phyloP scores from a whole-genome alignment of 768 basidiomycete species.

The Coprinopsis strossmayeri region DNA sequence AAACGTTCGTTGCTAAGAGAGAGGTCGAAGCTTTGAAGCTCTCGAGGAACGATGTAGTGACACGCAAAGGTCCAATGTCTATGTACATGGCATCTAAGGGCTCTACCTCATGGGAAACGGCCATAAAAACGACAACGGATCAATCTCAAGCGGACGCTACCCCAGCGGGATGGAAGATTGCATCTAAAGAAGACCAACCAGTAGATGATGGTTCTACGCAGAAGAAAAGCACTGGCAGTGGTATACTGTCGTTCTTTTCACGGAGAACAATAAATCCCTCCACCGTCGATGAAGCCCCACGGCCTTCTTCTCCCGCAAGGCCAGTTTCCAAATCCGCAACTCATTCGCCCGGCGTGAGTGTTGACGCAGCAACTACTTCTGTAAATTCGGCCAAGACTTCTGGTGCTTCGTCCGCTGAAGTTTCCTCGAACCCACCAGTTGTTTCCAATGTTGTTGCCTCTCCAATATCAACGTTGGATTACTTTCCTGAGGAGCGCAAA shows the following conservation, averaged over 20 bases:
- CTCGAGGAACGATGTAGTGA: constrained; percentile 51
- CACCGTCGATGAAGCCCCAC: constrained; percentile 6
- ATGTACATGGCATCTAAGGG: constrained; percentile 65
- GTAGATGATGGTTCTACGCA: constrained; percentile 27
- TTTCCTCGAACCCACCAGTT: neutral
- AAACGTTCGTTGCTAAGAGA: constrained; percentile 52
- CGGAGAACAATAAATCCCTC: constrained; percentile 19
- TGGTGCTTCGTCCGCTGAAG: neutral
- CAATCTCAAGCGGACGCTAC: constrained; percentile 45
- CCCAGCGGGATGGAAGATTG: constrained; percentile 68
- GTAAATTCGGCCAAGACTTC: neutral
- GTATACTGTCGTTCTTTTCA: constrained; percentile 72
- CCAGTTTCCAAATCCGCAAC: constrained; percentile 14
- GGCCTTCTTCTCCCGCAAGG: constrained; percentile 11
- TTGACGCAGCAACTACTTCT: too few relatives aligned
- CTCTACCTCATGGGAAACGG: constrained; percentile 68
- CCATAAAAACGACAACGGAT: constrained; percentile 50
- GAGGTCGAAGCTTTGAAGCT: constrained; percentile 56
- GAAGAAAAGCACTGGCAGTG: constrained; percentile 48
- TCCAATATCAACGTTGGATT: constrained; percentile 9
- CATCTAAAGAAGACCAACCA: constrained; percentile 45
- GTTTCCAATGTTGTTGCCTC: neutral
- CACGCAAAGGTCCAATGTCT: constrained; percentile 61
- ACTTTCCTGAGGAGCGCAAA: constrained; percentile 15
- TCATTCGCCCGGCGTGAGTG: constrained; percentile 9